Conservation (phyloP, 1,284 basidiomycete genomes). For the Puccinia sorghi region DNA sequence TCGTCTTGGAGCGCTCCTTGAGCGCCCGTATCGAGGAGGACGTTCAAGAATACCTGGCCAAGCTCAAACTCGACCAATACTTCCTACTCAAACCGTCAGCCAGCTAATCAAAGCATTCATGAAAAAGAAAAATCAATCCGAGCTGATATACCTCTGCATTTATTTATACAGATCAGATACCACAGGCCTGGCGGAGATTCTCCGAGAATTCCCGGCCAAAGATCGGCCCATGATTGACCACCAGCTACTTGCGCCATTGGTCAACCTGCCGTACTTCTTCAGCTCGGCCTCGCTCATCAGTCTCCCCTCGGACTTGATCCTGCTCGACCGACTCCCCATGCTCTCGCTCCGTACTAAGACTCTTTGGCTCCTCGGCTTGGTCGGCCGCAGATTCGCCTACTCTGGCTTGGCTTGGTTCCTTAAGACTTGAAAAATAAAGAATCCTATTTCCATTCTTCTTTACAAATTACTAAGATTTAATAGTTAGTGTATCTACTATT, state of each 20-base stretch:
- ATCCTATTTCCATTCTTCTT: background rate
- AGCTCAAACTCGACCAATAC: background rate
- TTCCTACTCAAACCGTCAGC: background rate
- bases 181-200: background rate
- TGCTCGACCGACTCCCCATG: slow-evolving; percentile 5
- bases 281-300: background rate
- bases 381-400: background rate
- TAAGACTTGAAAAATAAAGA: background rate
- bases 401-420: slow-evolving; percentile 11
- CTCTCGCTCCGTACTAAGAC: background rate
- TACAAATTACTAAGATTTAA: background rate
- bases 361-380: background rate
- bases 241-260: background rate
- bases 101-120: no score
- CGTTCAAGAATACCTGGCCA: background rate
- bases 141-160: background rate
- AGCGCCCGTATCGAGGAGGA: background rate
- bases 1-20: background rate
- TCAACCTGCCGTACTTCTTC: slow-evolving; percentile 21
- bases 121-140: background rate
- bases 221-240: slow-evolving; percentile 4
- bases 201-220: background rate
- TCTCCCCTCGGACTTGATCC: slow-evolving; percentile 12
- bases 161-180: background rate
- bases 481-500: no score